Evolutionary conservation across 2,329 filamentous ascomycete genomes (phyloP).

Genomic region (Trichoderma sp.): DNA sequence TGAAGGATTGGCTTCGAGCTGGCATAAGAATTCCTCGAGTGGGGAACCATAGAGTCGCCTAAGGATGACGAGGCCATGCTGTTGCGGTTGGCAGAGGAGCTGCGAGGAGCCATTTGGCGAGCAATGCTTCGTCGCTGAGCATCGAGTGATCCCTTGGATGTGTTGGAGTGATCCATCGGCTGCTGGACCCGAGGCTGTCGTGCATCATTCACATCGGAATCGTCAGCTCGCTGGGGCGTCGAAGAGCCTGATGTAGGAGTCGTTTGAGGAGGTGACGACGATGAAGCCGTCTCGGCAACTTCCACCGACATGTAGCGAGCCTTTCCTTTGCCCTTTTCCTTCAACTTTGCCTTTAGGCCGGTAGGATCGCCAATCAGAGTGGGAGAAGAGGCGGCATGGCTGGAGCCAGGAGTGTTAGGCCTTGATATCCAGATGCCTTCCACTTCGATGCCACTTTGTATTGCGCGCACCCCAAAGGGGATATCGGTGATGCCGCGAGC

Average conservation of each 20-base stretch:
- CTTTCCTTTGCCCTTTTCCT: slow-evolving; percentile 31
- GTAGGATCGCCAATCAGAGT: slow-evolving; percentile 30
- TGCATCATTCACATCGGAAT: neutral
- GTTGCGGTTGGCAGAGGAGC: slow-evolving; percentile 13
- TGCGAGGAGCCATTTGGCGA: slow-evolving; percentile 12
- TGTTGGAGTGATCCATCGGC: neutral
- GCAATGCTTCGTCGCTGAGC: slow-evolving; percentile 5
- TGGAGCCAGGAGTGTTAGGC: slow-evolving; percentile 44
- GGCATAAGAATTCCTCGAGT: slow-evolving; percentile 12
- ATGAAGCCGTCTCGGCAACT: neutral
- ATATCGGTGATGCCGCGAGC: slow-evolving; percentile 56
- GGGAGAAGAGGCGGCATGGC: slow-evolving; percentile 31
- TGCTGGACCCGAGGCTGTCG: neutral
- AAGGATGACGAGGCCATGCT: slow-evolving; percentile 19
- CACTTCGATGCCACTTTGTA: slow-evolving; percentile 79
- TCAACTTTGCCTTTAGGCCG: slow-evolving; percentile 26
- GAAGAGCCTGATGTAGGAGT: neutral
- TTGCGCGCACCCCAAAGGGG: slow-evolving; percentile 82
- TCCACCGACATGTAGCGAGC: slow-evolving; percentile 10
- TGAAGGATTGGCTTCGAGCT: slow-evolving; percentile 16
- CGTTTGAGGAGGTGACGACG: neutral
- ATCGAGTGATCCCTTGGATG: neutral
- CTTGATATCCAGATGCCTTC: slow-evolving; percentile 80
- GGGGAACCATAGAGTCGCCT: slow-evolving; percentile 9
- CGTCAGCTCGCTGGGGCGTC: neutral